phyloP scores from a whole-genome alignment of 352 stramenopile genomes.

The Phytophthora colocasiae region DNA sequence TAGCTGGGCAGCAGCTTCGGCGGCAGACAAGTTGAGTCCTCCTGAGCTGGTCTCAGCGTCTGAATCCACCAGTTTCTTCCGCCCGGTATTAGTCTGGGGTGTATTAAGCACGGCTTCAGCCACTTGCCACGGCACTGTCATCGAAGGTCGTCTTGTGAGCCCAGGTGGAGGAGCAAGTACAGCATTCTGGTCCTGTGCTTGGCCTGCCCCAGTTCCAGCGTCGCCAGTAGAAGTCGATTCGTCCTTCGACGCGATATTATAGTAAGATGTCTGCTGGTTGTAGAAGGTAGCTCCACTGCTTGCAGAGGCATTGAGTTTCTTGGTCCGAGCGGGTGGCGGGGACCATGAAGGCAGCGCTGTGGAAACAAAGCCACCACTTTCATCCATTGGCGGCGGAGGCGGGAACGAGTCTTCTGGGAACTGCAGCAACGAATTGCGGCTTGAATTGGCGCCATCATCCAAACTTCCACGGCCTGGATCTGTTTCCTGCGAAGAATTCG shows the following conservation, averaged over 20 bases:
- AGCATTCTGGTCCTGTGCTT: conserved; percentile 67
- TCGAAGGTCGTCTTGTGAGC: conserved; percentile 77
- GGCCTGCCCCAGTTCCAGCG: conserved; percentile 7
- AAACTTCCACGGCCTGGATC: conserved; percentile 41
- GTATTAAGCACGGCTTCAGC: conserved; percentile 85
- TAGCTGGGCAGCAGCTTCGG: conserved; percentile 72
- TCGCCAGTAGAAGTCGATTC: conserved; percentile 38
- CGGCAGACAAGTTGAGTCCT: conserved; percentile 65
- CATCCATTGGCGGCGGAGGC: conserved; percentile 70
- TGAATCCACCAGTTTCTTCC: conserved; percentile 72
- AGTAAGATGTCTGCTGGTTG: conserved; percentile 76
- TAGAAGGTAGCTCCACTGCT: conserved; percentile 59
- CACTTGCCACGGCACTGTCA: conserved; percentile 89
- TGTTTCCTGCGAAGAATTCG: conserved; percentile 61
- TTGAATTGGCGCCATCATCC: conserved; percentile 20
- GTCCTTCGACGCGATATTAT: conserved; percentile 71
- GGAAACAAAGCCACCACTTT: conserved; percentile 67
- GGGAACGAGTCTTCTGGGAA: conserved; percentile 82
- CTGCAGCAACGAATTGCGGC: conserved; percentile 48
- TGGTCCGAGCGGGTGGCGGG: conserved; percentile 68
- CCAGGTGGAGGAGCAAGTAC: conserved; percentile 74
- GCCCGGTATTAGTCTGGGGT: conserved; percentile 68
- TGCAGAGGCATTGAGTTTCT: conserved; percentile 67
- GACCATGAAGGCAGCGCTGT: conserved; percentile 83
- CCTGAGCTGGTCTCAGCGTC: conserved; percentile 43